These are phyloP conservation scores for Cystobasidium slooffiae DNA, from an alignment of 1,284 basidiomycete species.

Conservation along the genomic window DNA sequence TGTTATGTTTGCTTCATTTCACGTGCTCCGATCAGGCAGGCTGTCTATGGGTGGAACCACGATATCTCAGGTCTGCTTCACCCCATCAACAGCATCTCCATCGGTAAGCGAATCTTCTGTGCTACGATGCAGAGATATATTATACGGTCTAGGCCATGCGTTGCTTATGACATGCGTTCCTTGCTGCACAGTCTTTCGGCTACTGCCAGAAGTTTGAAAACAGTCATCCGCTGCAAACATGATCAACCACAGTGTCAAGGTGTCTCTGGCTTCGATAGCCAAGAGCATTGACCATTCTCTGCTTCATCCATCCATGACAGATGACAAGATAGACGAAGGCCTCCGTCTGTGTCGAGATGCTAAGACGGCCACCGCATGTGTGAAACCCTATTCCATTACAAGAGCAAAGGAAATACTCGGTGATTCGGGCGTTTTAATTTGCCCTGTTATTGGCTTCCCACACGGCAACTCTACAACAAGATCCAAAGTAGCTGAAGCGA, in stretches of 20 bases:
- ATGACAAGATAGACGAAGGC: slow-evolving; percentile 48
- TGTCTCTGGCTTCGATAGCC: slow-evolving; percentile 41
- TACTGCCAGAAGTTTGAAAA: neutral
- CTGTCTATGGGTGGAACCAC: no score
- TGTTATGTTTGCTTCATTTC: no score
- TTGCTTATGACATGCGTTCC: no score
- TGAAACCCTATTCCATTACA: slow-evolving; percentile 50
- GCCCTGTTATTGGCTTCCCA: slow-evolving; percentile 51
- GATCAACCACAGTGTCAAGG: slow-evolving; percentile 11
- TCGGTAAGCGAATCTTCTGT: no score
- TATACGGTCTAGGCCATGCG: no score
- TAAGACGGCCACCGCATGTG: slow-evolving; percentile 50
- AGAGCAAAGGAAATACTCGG: slow-evolving; percentile 47
- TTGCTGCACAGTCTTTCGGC: no score
- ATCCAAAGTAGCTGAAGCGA: slow-evolving; percentile 36
- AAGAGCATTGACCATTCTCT: slow-evolving; percentile 52
- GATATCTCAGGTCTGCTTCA: no score
- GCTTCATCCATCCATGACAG: slow-evolving; percentile 52
- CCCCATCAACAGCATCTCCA: no score
- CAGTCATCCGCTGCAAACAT: neutral
- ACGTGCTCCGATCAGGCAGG: no score
- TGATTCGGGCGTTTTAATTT: slow-evolving; percentile 46
- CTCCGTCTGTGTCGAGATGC: slow-evolving; percentile 45
- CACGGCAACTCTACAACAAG: slow-evolving; percentile 50
- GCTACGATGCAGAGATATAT: no score